phyloP scores from a whole-genome alignment of 495 filamentous ascomycete species.

The Opeltia flavorubescens region DNA sequence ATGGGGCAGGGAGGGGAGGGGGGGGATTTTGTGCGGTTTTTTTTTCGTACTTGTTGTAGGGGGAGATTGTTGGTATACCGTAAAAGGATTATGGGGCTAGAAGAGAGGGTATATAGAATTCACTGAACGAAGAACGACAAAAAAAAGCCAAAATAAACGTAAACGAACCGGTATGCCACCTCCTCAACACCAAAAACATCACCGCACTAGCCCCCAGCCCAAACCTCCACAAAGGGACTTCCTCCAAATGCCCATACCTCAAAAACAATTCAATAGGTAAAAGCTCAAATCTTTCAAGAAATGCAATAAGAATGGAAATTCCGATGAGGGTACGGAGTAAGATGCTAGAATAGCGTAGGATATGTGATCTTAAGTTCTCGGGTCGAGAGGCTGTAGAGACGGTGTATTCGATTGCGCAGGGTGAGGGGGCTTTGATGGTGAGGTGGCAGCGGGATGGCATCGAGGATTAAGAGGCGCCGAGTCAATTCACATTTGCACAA shows the following conservation, averaged over 20 bases:
- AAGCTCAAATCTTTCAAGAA: neutral
- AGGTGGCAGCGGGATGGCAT: slow-evolving; percentile 46
- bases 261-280: neutral
- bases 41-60: neutral
- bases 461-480: too few relatives aligned
- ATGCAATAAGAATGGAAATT: slow-evolving; percentile 11
- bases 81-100: neutral
- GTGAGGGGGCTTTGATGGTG: slow-evolving; percentile 57
- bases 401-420: slow-evolving; percentile 75
- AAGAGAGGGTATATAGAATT: neutral
- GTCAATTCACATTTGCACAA: too few relatives aligned
- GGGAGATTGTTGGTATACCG: neutral
- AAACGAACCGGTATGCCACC: slow-evolving; percentile 33
- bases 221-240: slow-evolving; percentile 18
- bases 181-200: slow-evolving; percentile 34
- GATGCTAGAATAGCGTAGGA: slow-evolving; percentile 32
- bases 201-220: slow-evolving; percentile 20
- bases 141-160: neutral
- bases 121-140: neutral
- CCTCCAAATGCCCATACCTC: slow-evolving; percentile 10
- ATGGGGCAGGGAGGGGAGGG: too few relatives aligned
- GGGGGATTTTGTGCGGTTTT: too few relatives aligned
- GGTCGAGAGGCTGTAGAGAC: slow-evolving; percentile 56
- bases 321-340: slow-evolving; percentile 33
- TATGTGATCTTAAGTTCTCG: slow-evolving; percentile 34